Base-by-base conservation (phyloP, 192 early-diverging fungal species). In the Umbelopsis isabellina region DNA sequence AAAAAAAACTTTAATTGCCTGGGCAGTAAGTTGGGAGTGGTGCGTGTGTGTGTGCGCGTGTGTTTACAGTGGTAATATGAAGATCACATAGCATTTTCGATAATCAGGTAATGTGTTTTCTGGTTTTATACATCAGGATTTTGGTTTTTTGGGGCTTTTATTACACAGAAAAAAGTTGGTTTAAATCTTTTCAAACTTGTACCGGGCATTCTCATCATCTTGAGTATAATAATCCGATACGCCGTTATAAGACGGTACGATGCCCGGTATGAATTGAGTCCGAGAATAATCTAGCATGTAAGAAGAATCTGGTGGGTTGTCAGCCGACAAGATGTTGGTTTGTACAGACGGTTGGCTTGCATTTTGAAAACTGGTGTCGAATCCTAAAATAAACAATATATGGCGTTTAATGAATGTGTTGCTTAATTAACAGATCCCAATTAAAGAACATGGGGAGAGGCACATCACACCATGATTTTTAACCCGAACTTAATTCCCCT, bases 241-340 rank as follows among this genome's bases (percentile, higher is more conserved):
- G 11, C 16, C 27, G 12, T 52, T 25, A 3, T 35, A n/a, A 4
- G 27, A 61, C 27, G 55, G 55, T 15, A 61, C 55, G 16, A 61
- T 61, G 11, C 27, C 55, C 27, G 55, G 9, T 33, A 61, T 25
- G 18, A 35, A 35, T 61, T 61, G 55, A 30, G 18, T 61, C 16
- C 55, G 55, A 35, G 55, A 61, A 15, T 61, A 61, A 35, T 61
- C 55, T 35, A 61, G 27, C 33, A 61, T 61, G 25, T 61, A 61
- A 35, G 55, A 61, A 61, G 55, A 61, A 61, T 41, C 37, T 2
- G 5, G 37, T 9, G 37, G 37, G 10, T 61, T 61, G 27, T 61
- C 55, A 22, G 55, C 27, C 25, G 55, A 61, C 55, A 61, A 61
- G 55, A 61, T 61, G 33, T 61, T 30, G 30, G 55, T 61, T 61